Evolutionary conservation across 2,329 filamentous ascomycete genomes (phyloP), one percentile per base, ranked within the genome.

Genomic region (Teratosphaeria destructans): DNA sequence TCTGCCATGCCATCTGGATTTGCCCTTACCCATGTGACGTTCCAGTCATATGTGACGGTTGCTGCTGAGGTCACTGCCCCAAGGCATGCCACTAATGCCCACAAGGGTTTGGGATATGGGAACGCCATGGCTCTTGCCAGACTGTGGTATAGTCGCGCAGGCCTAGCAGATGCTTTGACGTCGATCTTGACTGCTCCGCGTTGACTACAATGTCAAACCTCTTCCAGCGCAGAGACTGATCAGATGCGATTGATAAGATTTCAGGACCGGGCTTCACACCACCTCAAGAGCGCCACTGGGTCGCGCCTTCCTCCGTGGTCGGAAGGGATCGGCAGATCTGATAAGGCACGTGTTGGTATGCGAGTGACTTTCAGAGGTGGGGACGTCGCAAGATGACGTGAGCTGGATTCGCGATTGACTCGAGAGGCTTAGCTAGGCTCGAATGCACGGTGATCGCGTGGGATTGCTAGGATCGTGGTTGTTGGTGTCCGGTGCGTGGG

Each of bases 21-120:
- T 16, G 79, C 79, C 54, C 70, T 76, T 4, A 81, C 76, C 81
- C 82, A 84, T 14, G 74, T 77, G 63, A 83, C 73, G 63, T 83
- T 78, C 66, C 78, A 83, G 64, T 82, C 73, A 61, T 79, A 78
- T 27, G 72, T 77, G 55, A 79, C 74, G 1, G 74, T 78, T 10
- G 68, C 68, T 52, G 64, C 67, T 34, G 62, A 52, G 47, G 55
- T 57, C 61, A 65, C 63, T 16, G 53, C 53, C 32, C 63, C 55
- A 26, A 74, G 59, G 59, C 73, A 47, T 62, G 64, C 35, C 56
- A 66, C 55, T 71, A 68, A 64, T 65, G 73, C 62, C 60, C 75
- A 64, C 54, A 78, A 68, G 63, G 78, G 74, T 61, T 69, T 75
- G 1, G 74, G 77, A 56, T 79, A 59, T 29, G 76, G 79, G 52